Evolutionary conservation across 1,139 yeast species (phyloP).

Genomic region (Kodamaea derodonti): DNA sequence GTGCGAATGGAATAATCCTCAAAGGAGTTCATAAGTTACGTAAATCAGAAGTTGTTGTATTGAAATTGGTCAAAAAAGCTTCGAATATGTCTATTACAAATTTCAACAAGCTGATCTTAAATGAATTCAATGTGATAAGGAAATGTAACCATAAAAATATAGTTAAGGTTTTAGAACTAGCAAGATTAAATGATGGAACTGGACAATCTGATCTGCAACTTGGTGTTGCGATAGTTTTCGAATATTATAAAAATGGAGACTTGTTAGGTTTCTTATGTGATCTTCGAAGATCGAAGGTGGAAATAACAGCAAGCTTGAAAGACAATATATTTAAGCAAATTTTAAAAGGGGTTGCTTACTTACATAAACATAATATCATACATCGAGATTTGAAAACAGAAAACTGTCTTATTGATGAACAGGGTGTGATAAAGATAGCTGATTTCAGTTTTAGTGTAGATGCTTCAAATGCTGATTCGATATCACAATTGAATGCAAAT

Average conservation of each 20-base stretch:
- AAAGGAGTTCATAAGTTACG: slow-evolving; percentile 26
- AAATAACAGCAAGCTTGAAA: slow-evolving; percentile 29
- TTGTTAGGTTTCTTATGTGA: slow-evolving; percentile 38
- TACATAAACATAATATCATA: slow-evolving; percentile 41
- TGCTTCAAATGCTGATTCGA: slow-evolving; percentile 16
- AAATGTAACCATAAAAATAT: slow-evolving; percentile 27
- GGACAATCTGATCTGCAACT: not conserved
- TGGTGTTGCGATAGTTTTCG: slow-evolving; percentile 27
- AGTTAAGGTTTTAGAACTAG: slow-evolving; percentile 27
- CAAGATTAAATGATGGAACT: slow-evolving; percentile 6
- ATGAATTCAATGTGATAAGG: slow-evolving; percentile 30
- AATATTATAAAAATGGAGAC: slow-evolving; percentile 47
- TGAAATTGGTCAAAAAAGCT: slow-evolving; percentile 28
- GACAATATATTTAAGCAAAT: slow-evolving; percentile 49
- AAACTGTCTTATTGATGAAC: slow-evolving; percentile 43
- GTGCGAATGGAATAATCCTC: slow-evolving; percentile 40
- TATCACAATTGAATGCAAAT: slow-evolving; percentile 16
- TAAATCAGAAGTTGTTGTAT: slow-evolving; percentile 18
- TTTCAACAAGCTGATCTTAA: slow-evolving; percentile 19
- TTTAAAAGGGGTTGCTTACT: slow-evolving; percentile 40
- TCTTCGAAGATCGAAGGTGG: slow-evolving; percentile 31
- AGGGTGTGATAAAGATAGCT: slow-evolving; percentile 43
- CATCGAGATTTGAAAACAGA: slow-evolving; percentile 59
- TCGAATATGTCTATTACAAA: slow-evolving; percentile 10
- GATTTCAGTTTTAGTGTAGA: slow-evolving; percentile 51